Evolutionary conservation across 345 rosid species (phyloP), one percentile per base, ranked within the genome.

Genomic region (Hibiscus tridactylites): DNA sequence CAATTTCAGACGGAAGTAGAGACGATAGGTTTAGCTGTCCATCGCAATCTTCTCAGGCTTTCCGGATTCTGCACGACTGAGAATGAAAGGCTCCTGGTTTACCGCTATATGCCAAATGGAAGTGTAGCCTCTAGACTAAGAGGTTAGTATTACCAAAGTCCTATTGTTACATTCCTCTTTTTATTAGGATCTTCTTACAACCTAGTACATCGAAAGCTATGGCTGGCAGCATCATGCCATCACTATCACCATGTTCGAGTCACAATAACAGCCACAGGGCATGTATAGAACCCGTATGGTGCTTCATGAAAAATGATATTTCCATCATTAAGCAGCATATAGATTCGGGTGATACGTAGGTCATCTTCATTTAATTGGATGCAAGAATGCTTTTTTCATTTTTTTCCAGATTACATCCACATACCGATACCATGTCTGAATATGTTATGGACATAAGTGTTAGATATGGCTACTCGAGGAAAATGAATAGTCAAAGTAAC

Each of bases 31-130:
- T 83, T 96, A 72, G 99, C 99, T 47, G 90, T 96, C 66, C 98
- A 96, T 75, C 88, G 95, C 63, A 96, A 96, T 86, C 98, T 96
- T 61, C 95, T 96, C 35, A 83, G 99, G 85, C 99, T 96, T 12
- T 86, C 86, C 12, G 99, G 99, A 13, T 92, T 96, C 79, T 96
- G 99, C 85, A 81, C 91, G 2, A 92, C 93, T 28, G 96, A 91
- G 84, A 88, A 83, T 17, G 98, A 96, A 77, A 76, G 99, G 75
- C 88, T 96, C 66, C 91, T 96, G 63, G 97, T 96, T 70, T 96
- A 96, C 65, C 99, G 95, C 37, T 91, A 91, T 72, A 96, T 92
- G 99, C 86, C 88, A 0, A 59, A 59, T 59, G 62, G 62, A 11
- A 59, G 62, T 59, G 62, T 59, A 26, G 62, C 62, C 2, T 11